phyloP scores from a whole-genome alignment of 2,329 filamentous ascomycete species.

The Pezicula rhizophila region DNA sequence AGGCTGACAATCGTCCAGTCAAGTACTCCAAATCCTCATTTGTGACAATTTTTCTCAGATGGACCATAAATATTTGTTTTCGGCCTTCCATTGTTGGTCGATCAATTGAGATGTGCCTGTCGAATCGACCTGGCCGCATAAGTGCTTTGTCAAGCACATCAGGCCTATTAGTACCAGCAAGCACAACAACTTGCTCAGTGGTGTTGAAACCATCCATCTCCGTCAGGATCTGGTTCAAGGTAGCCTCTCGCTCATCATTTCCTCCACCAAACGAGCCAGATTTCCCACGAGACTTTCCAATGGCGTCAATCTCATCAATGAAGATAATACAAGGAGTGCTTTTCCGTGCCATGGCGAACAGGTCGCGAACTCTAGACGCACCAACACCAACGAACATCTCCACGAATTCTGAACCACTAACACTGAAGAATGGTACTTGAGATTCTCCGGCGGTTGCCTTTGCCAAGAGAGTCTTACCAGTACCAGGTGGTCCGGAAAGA shows the following conservation, averaged over 20 bases:
- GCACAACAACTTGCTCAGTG: conserved; percentile 88
- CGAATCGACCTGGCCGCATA: conserved; percentile 94
- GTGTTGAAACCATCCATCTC: conserved; percentile 99
- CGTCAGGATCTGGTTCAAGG: conserved; percentile 94
- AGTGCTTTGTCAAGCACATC: conserved; percentile 93
- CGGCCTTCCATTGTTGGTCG: conserved; percentile 93
- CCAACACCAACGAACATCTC: conserved; percentile 99
- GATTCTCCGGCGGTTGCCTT: conserved; percentile 98
- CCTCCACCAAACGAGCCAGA: conserved; percentile 74
- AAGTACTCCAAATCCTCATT: conserved; percentile 84
- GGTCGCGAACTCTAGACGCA: conserved; percentile 86
- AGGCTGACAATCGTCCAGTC: conserved; percentile 78
- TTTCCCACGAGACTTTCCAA: conserved; percentile 84
- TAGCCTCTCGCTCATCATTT: conserved; percentile 95
- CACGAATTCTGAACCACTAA: conserved; percentile 97
- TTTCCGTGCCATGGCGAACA: conserved; percentile 92
- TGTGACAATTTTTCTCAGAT: conserved; percentile 91
- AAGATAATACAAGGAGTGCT: conserved; percentile 98
- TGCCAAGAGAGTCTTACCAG: conserved; percentile 93
- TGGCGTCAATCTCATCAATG: conserved; percentile 98
- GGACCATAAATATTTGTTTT: conserved; percentile 92
- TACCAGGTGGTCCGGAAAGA: conserved; percentile 93
- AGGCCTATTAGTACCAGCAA: conserved; percentile 92
- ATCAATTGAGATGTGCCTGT: conserved; percentile 93
- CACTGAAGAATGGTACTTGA: conserved; percentile 94